Conservation (phyloP, 192 early-diverging fungal species). For the Entomortierella parvispora region DNA sequence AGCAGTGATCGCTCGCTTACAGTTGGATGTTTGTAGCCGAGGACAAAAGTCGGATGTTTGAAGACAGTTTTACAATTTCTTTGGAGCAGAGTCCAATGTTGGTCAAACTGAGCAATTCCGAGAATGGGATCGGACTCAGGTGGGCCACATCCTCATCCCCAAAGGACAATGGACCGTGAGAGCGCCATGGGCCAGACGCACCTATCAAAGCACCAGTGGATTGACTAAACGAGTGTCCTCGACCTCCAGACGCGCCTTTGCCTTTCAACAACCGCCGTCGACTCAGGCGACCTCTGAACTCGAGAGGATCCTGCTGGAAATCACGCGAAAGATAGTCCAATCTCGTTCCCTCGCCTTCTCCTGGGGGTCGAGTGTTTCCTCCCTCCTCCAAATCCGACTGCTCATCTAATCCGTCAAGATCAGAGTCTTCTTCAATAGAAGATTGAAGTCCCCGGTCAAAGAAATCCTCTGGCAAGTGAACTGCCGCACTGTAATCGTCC, state of each 20-base stretch:
- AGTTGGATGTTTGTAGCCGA: slow-evolving; percentile 71
- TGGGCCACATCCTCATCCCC: slow-evolving; percentile 28
- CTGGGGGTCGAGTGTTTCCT: too few species aligned
- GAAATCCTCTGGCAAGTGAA: slow-evolving; percentile 28
- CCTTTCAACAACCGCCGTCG: too few species aligned
- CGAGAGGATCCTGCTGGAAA: too few species aligned
- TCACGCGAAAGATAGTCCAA: too few species aligned
- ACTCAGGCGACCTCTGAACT: too few species aligned
- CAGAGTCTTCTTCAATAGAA: slow-evolving; percentile 1
- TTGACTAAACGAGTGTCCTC: too few species aligned
- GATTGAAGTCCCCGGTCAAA: slow-evolving; percentile 7
- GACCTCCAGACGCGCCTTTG: too few species aligned
- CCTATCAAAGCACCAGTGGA: too few species aligned
- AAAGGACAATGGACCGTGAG: too few species aligned
- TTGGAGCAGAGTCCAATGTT: slow-evolving; percentile 69
- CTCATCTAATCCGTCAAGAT: background rate
- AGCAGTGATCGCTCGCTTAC: slow-evolving; percentile 59
- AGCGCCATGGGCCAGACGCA: too few species aligned
- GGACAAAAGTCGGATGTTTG: slow-evolving; percentile 74
- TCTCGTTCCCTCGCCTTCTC: too few species aligned
- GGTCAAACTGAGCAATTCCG: slow-evolving; percentile 51
- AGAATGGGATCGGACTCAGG: slow-evolving; percentile 42
- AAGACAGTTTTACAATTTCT: slow-evolving; percentile 67
- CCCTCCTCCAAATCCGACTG: background rate
- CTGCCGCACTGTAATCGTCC: slow-evolving; percentile 10